Base-by-base conservation (phyloP, 805 yeast species). In the Torulaspora microellipsoides region DNA sequence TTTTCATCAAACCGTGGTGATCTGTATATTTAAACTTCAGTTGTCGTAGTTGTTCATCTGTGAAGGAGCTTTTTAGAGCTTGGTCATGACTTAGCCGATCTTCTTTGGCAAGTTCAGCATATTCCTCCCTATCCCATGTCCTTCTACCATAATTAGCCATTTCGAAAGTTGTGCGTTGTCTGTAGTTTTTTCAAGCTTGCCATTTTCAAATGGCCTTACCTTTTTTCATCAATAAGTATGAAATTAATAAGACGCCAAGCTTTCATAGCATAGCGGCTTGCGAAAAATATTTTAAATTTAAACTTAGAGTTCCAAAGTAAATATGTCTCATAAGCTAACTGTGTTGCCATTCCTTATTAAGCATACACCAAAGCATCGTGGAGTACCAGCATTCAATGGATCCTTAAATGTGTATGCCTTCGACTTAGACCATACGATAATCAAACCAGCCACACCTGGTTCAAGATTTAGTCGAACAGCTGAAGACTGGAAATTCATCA, bases 361-460 rank as follows among this genome's bases (percentile, higher is more conserved):
- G 20, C 62, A 68, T 31, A 49, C 59, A 0, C 81, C 81, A 7
- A 47, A 28, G 27, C 27, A 31, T 27, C 7, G 15, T 4, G 7
- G 17, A 13, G 4, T 33, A 2, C 17, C 12, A 11, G 17, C 31
- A 4, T 33, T 30, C 13, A 36, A 41, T 1, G 48, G 40, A 2
- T 40, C 48, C 3, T 45, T 67, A 2, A 71, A 70, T 33, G 54
- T 84, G 1, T 87, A 87, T 2, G 84, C 85, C 0, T 91, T 90
- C 63, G 98, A 91, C 62, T 68, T 91, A 39, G 99, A 91, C 67
- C 83, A 78, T 8, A 91, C 98, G 0, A 53, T 91, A 7, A 77
- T 87, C 0, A 59, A 60, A 12, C 81, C 96, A 0, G 81, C 77
- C 56, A 43, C 42, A 10, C 52, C 58, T 1, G 54, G 56, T 25